Percentiles rank a stretch among this genome's conserved stretches.
phyloP scores from a whole-genome alignment of 2,329 filamentous ascomycete genomes.

The Alternaria sp. region DNA sequence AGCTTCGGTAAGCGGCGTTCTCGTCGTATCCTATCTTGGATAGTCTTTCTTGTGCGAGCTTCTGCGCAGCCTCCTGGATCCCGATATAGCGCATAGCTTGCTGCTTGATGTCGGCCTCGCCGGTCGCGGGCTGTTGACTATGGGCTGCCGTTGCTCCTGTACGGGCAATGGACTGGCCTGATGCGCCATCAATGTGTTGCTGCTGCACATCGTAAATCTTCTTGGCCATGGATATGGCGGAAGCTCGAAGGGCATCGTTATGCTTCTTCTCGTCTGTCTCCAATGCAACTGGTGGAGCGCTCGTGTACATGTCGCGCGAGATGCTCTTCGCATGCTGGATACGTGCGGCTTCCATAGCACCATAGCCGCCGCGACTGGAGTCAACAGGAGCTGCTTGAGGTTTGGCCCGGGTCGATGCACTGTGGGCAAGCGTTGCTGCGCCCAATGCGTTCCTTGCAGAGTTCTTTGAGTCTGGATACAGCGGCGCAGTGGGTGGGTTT shows the following conservation, averaged over 20 bases:
- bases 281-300: conserved; percentile 71
- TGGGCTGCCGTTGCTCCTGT: conserved; percentile 45
- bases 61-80: conserved; percentile 86
- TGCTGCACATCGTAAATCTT: conserved; percentile 80
- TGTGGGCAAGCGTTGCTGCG: conserved; percentile 73
- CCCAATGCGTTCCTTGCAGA: conserved; percentile 72
- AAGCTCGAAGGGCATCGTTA: conserved; percentile 76
- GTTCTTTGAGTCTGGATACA: conserved; percentile 65
- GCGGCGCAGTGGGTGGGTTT: conserved; percentile 53
- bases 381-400: conserved; percentile 23
- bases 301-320: conserved; percentile 77
- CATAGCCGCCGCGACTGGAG: conserved; percentile 52
- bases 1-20: conserved; percentile 71
- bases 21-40: conserved; percentile 79
- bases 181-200: conserved; percentile 60
- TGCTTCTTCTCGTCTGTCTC: conserved; percentile 77
- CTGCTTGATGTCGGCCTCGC: conserved; percentile 58
- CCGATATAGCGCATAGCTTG: conserved; percentile 62
- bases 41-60: conserved; percentile 81
- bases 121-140: conserved; percentile 34
- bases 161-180: conserved; percentile 43
- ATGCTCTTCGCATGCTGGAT: conserved; percentile 73
- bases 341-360: conserved; percentile 66
- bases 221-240: conserved; percentile 87
- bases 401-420: conserved; percentile 41